These are phyloP conservation scores for Ogataea saltuana DNA, from an alignment of 805 yeast species.

Conservation along the genomic window DNA sequence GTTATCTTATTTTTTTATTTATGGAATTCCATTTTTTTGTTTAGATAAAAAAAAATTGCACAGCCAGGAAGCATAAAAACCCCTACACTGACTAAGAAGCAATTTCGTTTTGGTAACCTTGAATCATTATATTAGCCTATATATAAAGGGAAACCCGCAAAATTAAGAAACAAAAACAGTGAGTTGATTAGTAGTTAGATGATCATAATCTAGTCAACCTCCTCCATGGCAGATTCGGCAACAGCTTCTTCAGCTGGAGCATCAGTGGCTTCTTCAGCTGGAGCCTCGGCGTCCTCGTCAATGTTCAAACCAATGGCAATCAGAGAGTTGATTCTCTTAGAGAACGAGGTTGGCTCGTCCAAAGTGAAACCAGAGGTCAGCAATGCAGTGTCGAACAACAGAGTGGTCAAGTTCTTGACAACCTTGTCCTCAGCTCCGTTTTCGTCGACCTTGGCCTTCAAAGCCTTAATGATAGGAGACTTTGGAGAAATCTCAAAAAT, in stretches of 20 bases:
- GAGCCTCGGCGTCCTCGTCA: conserved; percentile 71
- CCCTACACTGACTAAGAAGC: no score
- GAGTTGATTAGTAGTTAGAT: conserved; percentile 1
- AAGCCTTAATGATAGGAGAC: conserved; percentile 92
- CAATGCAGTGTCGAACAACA: conserved; percentile 96
- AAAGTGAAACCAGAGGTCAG: conserved; percentile 98
- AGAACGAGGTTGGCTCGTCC: conserved; percentile 98
- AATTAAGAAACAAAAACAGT: background rate
- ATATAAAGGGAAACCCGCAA: conserved; percentile 5
- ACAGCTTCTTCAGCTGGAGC: conserved; percentile 63
- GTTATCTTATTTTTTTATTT: conserved; percentile 1
- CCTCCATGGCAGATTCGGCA: conserved; percentile 97
- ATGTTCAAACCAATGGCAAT: conserved; percentile 97
- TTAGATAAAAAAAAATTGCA: background rate
- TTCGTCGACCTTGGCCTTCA: conserved; percentile 93
- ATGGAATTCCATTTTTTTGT: conserved; percentile 7
- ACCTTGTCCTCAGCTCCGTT: conserved; percentile 99
- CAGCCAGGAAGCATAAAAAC: background rate
- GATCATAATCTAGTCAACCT: conserved; percentile 72
- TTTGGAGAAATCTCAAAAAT: conserved; percentile 98
- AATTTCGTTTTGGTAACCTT: background rate
- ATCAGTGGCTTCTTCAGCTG: conserved; percentile 43
- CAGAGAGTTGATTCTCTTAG: conserved; percentile 96
- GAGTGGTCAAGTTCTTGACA: conserved; percentile 94
- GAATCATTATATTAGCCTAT: conserved; percentile 9